Conservation (phyloP, 257 asterid genomes). For the Solanum phureja region DNA sequence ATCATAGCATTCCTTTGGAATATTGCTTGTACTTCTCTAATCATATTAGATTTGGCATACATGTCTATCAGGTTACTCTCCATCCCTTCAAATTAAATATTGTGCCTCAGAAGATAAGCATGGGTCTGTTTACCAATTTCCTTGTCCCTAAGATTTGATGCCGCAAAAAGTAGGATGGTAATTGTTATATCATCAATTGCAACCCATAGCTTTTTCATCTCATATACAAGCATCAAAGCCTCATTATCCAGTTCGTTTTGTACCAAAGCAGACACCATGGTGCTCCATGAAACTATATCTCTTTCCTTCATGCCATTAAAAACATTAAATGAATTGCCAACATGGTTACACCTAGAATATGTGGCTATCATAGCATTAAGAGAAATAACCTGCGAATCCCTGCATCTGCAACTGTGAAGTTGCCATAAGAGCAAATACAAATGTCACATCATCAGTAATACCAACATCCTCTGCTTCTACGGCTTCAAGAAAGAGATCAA, state of each 20-base stretch:
- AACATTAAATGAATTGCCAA: no score
- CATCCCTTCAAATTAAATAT: not conserved
- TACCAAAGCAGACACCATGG: slow-evolving; percentile 56
- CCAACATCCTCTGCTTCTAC: slow-evolving; percentile 25
- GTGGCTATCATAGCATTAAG: slow-evolving; percentile 22
- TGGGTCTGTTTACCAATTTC: slow-evolving; percentile 53
- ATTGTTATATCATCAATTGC: slow-evolving; percentile 45
- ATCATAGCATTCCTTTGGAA: slow-evolving; percentile 72
- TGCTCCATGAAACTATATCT: slow-evolving; percentile 72
- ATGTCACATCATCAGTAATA: slow-evolving; percentile 48
- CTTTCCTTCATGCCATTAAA: slow-evolving; percentile 14
- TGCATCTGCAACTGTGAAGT: slow-evolving; percentile 51
- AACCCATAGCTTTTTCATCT: slow-evolving; percentile 53
- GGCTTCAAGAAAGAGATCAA: slow-evolving; percentile 41
- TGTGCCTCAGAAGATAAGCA: slow-evolving; percentile 52
- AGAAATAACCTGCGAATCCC: slow-evolving; percentile 29
- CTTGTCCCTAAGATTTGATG: slow-evolving; percentile 49
- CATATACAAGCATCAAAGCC: slow-evolving; percentile 58
- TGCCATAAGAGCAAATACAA: slow-evolving; percentile 46
- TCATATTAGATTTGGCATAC: slow-evolving; percentile 58
- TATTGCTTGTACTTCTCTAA: slow-evolving; percentile 34
- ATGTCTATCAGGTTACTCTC: slow-evolving; percentile 6
- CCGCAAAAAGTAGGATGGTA: slow-evolving; percentile 61
- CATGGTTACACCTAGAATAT: no score
- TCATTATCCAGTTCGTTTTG: slow-evolving; percentile 53